These are phyloP conservation scores for Neoscytalidium dimidiatum DNA, from an alignment of 2,329 filamentous ascomycete genomes.

Conservation along the genomic window DNA sequence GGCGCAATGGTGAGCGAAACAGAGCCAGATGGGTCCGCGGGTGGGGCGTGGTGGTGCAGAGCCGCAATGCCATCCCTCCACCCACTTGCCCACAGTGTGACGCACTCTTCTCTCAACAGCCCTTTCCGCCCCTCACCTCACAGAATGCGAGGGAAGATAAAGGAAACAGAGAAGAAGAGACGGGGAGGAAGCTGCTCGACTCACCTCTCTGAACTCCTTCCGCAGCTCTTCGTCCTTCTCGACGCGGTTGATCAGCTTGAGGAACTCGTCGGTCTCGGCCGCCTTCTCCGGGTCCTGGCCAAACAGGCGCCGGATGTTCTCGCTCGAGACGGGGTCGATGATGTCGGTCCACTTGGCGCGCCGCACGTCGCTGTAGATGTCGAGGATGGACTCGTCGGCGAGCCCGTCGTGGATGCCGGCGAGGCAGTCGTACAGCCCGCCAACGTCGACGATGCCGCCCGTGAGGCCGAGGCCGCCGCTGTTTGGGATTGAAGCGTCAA, in stretches of 20 bases:
- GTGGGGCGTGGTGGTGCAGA: too few relatives aligned
- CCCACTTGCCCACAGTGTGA: too few relatives aligned
- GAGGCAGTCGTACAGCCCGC: slow-evolving; percentile 62
- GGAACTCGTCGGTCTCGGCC: slow-evolving; percentile 35
- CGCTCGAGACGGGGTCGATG: slow-evolving; percentile 40
- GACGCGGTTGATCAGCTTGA: slow-evolving; percentile 34
- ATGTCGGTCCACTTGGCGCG: slow-evolving; percentile 37
- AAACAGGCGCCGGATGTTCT: slow-evolving; percentile 42
- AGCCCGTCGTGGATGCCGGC: slow-evolving; percentile 36
- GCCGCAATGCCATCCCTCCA: too few relatives aligned
- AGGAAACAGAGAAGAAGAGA: neutral
- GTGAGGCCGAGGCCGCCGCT: slow-evolving; percentile 63
- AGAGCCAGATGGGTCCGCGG: too few relatives aligned
- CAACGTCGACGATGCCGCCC: slow-evolving; percentile 65
- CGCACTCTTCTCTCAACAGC: too few relatives aligned
- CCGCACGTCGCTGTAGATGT: slow-evolving; percentile 36
- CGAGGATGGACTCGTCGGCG: slow-evolving; percentile 36
- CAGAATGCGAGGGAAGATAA: neutral
- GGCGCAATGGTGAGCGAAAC: neutral
- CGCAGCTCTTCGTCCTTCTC: slow-evolving; percentile 32
- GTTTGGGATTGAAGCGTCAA: neutral
- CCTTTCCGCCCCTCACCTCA: too few relatives aligned
- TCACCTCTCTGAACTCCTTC: slow-evolving; percentile 25
- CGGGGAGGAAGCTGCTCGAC: neutral
- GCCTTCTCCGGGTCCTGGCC: slow-evolving; percentile 29